Evolutionary conservation across 2,329 filamentous ascomycete species (phyloP).

Genomic region (Verticillium dahliae): DNA sequence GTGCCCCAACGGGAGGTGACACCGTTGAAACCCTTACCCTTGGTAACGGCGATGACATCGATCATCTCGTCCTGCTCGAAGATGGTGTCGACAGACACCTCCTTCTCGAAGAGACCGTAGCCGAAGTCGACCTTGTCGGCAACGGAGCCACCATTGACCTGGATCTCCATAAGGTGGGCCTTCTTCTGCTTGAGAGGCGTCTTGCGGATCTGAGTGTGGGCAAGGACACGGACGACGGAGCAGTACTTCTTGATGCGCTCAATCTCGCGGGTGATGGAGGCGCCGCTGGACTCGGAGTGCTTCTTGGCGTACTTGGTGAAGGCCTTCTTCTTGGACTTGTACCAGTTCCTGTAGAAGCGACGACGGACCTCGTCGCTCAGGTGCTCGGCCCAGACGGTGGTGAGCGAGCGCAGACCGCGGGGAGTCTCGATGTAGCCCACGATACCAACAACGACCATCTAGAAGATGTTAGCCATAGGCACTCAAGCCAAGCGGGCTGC

Average conservation of each 20-base stretch:
- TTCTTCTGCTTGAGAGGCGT: constrained; percentile 99
- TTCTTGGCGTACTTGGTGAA: constrained; percentile 99
- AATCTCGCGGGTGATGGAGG: constrained; percentile 91
- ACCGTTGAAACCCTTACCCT: constrained; percentile 98
- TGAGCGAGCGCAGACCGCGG: constrained; percentile 97
- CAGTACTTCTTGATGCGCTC: constrained; percentile 99
- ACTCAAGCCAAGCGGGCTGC: constrained; percentile 70
- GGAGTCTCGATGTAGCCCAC: constrained; percentile 99
- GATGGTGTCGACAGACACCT: constrained; percentile 83
- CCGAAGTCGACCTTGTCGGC: constrained; percentile 97
- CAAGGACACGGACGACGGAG: constrained; percentile 97
- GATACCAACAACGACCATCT: constrained; percentile 99
- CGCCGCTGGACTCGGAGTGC: constrained; percentile 88
- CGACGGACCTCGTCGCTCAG: constrained; percentile 98
- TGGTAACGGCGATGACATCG: constrained; percentile 98
- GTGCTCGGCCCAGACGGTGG: constrained; percentile 99
- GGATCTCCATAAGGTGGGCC: constrained; percentile 99
- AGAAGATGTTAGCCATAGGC: constrained; percentile 65
- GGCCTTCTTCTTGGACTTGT: constrained; percentile 99
- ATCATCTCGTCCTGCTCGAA: constrained; percentile 99
- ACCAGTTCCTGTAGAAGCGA: constrained; percentile 99
- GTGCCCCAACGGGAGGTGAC: constrained; percentile 98
- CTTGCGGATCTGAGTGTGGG: constrained; percentile 99
- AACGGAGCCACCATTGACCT: constrained; percentile 95
- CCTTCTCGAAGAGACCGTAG: constrained; percentile 97